Evolutionary conservation across 2,329 filamentous ascomycete species (phyloP).

Genomic region (Diatrype stigma): DNA sequence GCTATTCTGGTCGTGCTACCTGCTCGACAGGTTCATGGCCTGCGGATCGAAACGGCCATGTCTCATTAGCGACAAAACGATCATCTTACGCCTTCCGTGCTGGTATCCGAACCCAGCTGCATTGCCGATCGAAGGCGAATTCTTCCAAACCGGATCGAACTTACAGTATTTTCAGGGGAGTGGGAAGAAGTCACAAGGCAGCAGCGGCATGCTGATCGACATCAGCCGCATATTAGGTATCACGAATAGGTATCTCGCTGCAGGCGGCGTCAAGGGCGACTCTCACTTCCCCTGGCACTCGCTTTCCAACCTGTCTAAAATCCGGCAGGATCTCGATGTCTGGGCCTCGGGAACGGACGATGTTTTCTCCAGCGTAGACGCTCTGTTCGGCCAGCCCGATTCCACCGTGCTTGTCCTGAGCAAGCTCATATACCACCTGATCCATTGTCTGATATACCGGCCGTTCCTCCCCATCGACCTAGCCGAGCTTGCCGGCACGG

Average conservation of each 20-base stretch:
- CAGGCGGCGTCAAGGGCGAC: conserved; percentile 82
- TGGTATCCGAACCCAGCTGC: conserved; percentile 62
- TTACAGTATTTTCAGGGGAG: conserved; percentile 66
- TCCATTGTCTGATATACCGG: conserved; percentile 82
- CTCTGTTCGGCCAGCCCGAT: conserved; percentile 72
- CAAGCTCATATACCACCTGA: conserved; percentile 82
- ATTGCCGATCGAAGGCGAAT: conserved; percentile 68
- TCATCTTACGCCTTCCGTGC: conserved; percentile 70
- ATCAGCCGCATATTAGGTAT: conserved; percentile 78
- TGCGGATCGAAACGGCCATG: conserved; percentile 79
- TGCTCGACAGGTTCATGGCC: conserved; percentile 78
- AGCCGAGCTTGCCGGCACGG: conserved; percentile 71
- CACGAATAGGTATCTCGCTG: conserved; percentile 79
- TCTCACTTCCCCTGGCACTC: conserved; percentile 91
- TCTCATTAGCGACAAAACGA: conserved; percentile 72
- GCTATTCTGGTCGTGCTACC: conserved; percentile 86
- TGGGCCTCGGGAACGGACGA: conserved; percentile 82
- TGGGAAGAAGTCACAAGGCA: conserved; percentile 68
- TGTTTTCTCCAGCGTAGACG: conserved; percentile 70
- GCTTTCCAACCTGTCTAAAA: conserved; percentile 79
- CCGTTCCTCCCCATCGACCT: conserved; percentile 84
- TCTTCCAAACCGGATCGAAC: conserved; percentile 76
- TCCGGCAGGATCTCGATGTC: conserved; percentile 76
- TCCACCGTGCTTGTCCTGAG: conserved; percentile 75
- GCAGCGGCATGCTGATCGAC: conserved; percentile 77